Conservation (phyloP, 2,329 filamentous ascomycete genomes). For the Coniochaeta hoffmannii region DNA sequence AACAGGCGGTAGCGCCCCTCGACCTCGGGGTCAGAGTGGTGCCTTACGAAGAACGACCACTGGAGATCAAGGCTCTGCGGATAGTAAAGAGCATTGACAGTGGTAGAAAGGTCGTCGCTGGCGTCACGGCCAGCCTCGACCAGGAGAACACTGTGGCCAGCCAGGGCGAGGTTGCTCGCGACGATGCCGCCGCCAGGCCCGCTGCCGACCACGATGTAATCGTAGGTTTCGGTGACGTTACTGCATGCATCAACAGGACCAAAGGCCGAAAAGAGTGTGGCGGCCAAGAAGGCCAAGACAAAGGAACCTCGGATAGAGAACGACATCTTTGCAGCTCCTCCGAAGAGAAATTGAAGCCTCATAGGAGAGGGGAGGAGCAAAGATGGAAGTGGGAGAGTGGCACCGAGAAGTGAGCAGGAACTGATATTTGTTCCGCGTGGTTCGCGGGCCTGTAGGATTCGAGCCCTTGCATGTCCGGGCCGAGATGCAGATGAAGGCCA, state of each 20-base stretch:
- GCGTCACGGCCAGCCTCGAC: conserved; percentile 50
- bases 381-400: no score
- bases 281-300: conserved; percentile 5
- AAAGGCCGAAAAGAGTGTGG: conserved; percentile 6
- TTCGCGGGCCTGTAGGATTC: no score
- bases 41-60: conserved; percentile 51
- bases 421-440: no score
- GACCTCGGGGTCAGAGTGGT: conserved; percentile 39
- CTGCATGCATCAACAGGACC: not conserved
- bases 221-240: conserved; percentile 33
- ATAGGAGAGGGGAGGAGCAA: no score
- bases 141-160: conserved; percentile 50
- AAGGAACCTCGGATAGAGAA: conserved; percentile 5
- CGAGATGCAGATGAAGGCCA: no score
- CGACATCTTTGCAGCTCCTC: conserved; percentile 2
- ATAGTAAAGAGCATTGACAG: conserved; percentile 37
- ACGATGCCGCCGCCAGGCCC: conserved; percentile 52
- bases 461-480: no score
- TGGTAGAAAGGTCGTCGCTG: conserved; percentile 30
- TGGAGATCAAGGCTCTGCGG: conserved; percentile 34
- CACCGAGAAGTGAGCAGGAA: no score
- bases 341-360: not conserved
- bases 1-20: conserved; percentile 42
- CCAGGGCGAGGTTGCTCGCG: conserved; percentile 49
- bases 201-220: conserved; percentile 56